Conservation (phyloP, 768 basidiomycete species). For the Mycena indigotica region DNA sequence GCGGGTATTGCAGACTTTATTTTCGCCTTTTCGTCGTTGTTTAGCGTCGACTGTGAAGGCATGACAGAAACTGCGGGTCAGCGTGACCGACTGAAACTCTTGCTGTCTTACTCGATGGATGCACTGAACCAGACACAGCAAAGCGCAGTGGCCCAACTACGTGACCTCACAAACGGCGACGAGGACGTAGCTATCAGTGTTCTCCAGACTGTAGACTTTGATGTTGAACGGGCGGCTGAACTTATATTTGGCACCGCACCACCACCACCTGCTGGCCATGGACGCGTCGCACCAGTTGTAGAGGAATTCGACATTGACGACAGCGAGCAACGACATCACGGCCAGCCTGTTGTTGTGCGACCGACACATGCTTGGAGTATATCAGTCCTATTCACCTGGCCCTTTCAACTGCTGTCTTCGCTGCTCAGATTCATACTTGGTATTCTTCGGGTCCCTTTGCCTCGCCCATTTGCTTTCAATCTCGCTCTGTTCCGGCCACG, state of each 20-base stretch:
- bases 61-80: slow-evolving; percentile 38
- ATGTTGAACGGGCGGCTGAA: slow-evolving; percentile 67
- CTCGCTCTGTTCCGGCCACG: slow-evolving; percentile 45
- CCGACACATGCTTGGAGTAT: slow-evolving; percentile 26
- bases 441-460: slow-evolving; percentile 68
- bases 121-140: slow-evolving; percentile 15
- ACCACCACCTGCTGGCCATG: slow-evolving; percentile 6
- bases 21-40: slow-evolving; percentile 73
- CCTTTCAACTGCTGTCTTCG: slow-evolving; percentile 59
- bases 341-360: slow-evolving; percentile 32
- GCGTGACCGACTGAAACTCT: not conserved
- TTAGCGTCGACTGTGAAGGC: slow-evolving; percentile 74
- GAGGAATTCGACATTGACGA: slow-evolving; percentile 14
- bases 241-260: slow-evolving; percentile 42
- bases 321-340: slow-evolving; percentile 23
- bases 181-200: slow-evolving; percentile 66
- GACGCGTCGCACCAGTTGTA: not conserved
- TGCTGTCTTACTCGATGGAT: not conserved
- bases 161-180: slow-evolving; percentile 58
- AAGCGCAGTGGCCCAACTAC: slow-evolving; percentile 23
- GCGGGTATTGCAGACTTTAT: slow-evolving; percentile 65
- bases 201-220: slow-evolving; percentile 66
- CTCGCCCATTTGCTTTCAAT: slow-evolving; percentile 55
- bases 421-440: slow-evolving; percentile 68
- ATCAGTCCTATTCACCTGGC: slow-evolving; percentile 53